Evolutionary conservation across 352 stramenopile genomes (phyloP), one percentile per base, ranked within the genome.

Genomic region (Phytophthora vignae): DNA sequence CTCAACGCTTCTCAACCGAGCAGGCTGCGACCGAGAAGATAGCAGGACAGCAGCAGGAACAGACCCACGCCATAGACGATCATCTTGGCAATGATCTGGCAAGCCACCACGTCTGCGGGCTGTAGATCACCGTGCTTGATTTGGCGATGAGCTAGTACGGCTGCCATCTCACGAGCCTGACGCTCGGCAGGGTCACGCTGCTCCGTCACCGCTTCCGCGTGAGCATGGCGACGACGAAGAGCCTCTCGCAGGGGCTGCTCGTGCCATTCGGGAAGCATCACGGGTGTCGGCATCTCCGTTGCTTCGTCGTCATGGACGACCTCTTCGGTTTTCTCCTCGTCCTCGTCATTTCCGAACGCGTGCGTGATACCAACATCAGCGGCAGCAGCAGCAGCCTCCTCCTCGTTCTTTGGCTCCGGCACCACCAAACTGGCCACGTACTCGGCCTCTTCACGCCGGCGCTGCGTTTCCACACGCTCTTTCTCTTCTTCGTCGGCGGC

Each of bases 221-320:
- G 79, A 19, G 78, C 73, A 56, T 93, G 80, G 25, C 85, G 83
- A 40, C 77, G 82, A 19, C 80, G 83, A 54, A 93, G 74, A 44
- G 83, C 83, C 22, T 87, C 69, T 3, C 82, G 78, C 36, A 91
- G 29, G 2, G 74, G 70, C 25, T 84, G 55, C 46, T 82, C 60
- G 63, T 93, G 82, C 85, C 85, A 93, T 38, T 88, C 85, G 7
- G 85, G 85, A 22, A 90, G 73, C 22, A 90, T 33, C 58, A 87
- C 81, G 5, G 77, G 69, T 9, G 42, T 56, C 6, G 59, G 55
- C 6, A 48, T 25, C 21, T 48, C 53, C 27, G 40, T 55, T 42
- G 56, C 56, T 60, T 67, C 49, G 33, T 74, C 53, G n/a, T 53
- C 63, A 22, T 72, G 9, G 15, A 61, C 36, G 9, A 42, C 67